Evolutionary conservation across 1,284 basidiomycete species (phyloP).

Genomic region (Puccinia triticina): DNA sequence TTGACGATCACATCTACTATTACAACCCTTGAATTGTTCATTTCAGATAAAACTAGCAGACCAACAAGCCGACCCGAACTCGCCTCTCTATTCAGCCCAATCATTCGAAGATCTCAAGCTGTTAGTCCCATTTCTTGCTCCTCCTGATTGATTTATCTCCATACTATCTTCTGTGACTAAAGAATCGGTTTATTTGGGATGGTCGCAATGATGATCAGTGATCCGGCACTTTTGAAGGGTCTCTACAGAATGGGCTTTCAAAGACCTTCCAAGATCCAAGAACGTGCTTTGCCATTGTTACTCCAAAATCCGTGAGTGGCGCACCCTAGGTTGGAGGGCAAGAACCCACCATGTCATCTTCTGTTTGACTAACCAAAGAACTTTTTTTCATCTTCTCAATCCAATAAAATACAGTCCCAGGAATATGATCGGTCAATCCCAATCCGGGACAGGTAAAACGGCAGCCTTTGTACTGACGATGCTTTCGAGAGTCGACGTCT

Average conservation of each 20-base stretch:
- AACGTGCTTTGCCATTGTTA: constrained; percentile 89
- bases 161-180: neutral
- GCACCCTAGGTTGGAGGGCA: neutral
- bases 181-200: constrained; percentile 17
- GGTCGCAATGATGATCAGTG: constrained; percentile 59
- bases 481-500: constrained; percentile 89
- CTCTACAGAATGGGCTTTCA: constrained; percentile 95
- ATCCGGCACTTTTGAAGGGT: constrained; percentile 89
- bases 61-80: constrained; percentile 93
- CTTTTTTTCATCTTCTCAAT: constrained; percentile 22
- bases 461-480: constrained; percentile 97
- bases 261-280: constrained; percentile 98
- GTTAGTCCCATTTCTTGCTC: constrained; percentile 57
- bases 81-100: constrained; percentile 89
- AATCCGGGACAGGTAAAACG: constrained; percentile 98
- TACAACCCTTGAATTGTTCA: neutral
- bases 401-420: constrained; percentile 68
- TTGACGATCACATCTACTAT: neutral
- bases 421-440: constrained; percentile 99
- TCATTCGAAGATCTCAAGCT: constrained; percentile 91
- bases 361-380: neutral
- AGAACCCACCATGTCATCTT: neutral
- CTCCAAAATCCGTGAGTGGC: constrained; percentile 79
- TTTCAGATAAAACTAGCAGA: constrained; percentile 92
- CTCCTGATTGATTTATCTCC: neutral